Base-by-base conservation (phyloP, 306 rosid species). In the Glycine soja region DNA sequence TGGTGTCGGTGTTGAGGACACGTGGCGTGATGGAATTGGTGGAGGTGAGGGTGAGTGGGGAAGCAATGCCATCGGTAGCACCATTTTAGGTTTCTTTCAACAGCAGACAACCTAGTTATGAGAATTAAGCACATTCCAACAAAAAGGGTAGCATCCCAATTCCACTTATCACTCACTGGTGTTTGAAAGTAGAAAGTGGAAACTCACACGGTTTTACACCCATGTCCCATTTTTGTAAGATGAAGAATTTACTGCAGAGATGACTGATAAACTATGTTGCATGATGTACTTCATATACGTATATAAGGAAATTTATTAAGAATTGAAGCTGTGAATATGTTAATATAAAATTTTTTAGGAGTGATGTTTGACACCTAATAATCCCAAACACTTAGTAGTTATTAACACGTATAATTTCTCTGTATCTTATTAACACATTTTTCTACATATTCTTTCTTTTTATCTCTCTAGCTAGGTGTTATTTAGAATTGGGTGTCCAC, bases 61-160 rank as follows among this genome's bases (percentile, higher is more conserved):
- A 90, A 90, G 89, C 98, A 94, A 90, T 77, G 8, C 16, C 92
- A 91, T 94, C 87, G 97, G 82, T 53, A 77, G 19, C 12, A 82
- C 46, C 78, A 82, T 50, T 80, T 87, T 38, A 88, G 87, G 88
- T 85, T 88, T 72, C 90, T 78, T 88, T 73, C 67, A 83, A 76
- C 56, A 73, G 86, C 88, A 89, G 90, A 89, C 91, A 88, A 48
- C 80, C 10, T 72, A 69, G 77, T 7, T 3, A 42, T 7, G 52
- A 18, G 13, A 71, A 24, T 24, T 24, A 24, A 16, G 9, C 78
- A 83, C 72, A 85, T 70, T 63, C 75, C 82, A 57, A 3, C 38
- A 65, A 24, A 52, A 36, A 68, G 80, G 80, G 69, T 72, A 78
- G 72, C 76, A 83, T 64, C 65, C 66, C 76, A 59, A 76, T 40